A percentile compares a stretch with the other conserved stretches of the same genome.
Evolutionary conservation across 495 filamentous ascomycete species (phyloP).

Genomic region (Penicillium manginii): DNA sequence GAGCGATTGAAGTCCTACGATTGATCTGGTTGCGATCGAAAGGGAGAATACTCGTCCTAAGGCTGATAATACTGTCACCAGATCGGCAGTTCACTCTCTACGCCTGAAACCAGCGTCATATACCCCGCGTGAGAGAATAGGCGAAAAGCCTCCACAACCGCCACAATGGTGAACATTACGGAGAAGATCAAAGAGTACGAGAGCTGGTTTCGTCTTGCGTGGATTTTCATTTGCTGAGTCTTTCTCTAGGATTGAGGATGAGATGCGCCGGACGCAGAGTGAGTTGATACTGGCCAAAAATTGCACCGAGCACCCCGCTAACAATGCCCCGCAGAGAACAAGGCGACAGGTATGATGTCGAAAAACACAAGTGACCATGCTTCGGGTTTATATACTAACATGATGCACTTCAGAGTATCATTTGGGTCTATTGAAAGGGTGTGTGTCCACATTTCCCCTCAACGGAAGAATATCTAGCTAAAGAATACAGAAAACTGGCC

Average conservation of each 20-base stretch:
- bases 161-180: constrained; percentile 98
- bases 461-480: not conserved
- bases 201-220: not conserved
- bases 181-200: constrained; percentile 99
- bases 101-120: not conserved
- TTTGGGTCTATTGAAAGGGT: constrained; percentile 97
- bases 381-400: constrained; percentile 18
- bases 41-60: not conserved
- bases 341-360: constrained; percentile 81
- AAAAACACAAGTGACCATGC: not conserved
- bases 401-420: constrained; percentile 78
- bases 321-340: constrained; percentile 77
- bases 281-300: constrained; percentile 33
- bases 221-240: constrained; percentile 15
- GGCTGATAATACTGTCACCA: not conserved
- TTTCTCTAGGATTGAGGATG: constrained; percentile 87
- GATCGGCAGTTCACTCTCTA: not conserved
- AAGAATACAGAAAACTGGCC: constrained; percentile 79
- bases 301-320: constrained; percentile 36
- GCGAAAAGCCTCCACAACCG: constrained; percentile 41
- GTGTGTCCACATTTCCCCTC: constrained; percentile 22
- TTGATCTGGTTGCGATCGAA: not conserved
- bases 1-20: not conserved
- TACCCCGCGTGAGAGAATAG: constrained; percentile 11
- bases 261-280: constrained; percentile 99